phyloP scores from a whole-genome alignment of 495 filamentous ascomycete genomes.

The Copromyces sp. region DNA sequence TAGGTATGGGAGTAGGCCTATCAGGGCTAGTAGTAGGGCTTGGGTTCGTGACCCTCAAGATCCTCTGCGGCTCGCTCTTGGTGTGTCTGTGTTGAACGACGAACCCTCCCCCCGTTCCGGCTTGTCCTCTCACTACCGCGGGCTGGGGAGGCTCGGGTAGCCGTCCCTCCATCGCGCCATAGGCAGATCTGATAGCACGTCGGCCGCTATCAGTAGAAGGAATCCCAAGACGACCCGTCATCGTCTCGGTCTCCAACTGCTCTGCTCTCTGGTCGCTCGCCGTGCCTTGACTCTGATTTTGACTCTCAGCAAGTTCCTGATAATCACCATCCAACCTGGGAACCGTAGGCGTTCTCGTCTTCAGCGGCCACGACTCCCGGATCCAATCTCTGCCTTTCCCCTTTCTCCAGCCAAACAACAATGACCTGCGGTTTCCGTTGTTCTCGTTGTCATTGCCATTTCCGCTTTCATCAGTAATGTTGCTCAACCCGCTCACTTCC shows the following conservation, averaged over 20 bases:
- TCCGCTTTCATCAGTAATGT: conserved; percentile 2
- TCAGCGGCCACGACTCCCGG: conserved; percentile 11
- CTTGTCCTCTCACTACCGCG: background rate
- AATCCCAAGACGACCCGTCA: background rate
- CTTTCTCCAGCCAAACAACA: background rate
- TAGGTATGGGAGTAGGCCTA: conserved; percentile 8
- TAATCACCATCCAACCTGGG: conserved; percentile 6
- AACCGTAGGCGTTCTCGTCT: conserved; percentile 10
- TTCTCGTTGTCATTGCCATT: background rate
- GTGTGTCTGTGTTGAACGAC: background rate
- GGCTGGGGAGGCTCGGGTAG: background rate
- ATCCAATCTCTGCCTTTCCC: background rate
- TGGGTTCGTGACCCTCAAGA: background rate
- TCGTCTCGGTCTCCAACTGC: background rate
- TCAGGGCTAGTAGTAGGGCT: conserved; percentile 2
- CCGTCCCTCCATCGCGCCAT: background rate
- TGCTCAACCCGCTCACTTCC: conserved; percentile 14
- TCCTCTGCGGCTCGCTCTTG: background rate
- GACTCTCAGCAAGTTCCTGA: background rate
- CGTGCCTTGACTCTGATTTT: background rate
- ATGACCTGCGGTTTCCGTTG: conserved; percentile 3
- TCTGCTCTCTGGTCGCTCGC: background rate
- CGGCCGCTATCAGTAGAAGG: background rate
- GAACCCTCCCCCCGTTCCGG: background rate
- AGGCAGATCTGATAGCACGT: background rate